Conservation (phyloP, 176 grass and related monocot genomes). For the maize (Zea mays) region Zm-B73-REFERENCE-NAM-5.0 NC_050096.1:214478501-214479000, state of each 20-base stretch:
- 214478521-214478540: not conserved
- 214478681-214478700: too few species aligned
- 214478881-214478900: slow-evolving; percentile 4
- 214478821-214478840: not conserved
- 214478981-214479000: slow-evolving; percentile 1
- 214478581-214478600: not conserved
- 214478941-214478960: not conserved
- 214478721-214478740: not conserved
- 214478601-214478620: slow-evolving; percentile 3
- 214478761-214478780: not conserved
- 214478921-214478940: not conserved
- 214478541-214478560: not conserved
- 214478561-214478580: not conserved
- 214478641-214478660: not conserved
- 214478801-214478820: not conserved
- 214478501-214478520: not conserved
- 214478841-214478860: not conserved
- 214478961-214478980: slow-evolving; percentile 24
- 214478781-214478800: not conserved
- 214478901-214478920: not conserved
- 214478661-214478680: not conserved
- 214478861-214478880: not conserved
- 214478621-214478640: not conserved
- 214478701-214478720: not conserved
- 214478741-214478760: not conserved